Base-by-base conservation (phyloP, 2,329 filamentous ascomycete genomes). In the Zalaria obscura region DNA sequence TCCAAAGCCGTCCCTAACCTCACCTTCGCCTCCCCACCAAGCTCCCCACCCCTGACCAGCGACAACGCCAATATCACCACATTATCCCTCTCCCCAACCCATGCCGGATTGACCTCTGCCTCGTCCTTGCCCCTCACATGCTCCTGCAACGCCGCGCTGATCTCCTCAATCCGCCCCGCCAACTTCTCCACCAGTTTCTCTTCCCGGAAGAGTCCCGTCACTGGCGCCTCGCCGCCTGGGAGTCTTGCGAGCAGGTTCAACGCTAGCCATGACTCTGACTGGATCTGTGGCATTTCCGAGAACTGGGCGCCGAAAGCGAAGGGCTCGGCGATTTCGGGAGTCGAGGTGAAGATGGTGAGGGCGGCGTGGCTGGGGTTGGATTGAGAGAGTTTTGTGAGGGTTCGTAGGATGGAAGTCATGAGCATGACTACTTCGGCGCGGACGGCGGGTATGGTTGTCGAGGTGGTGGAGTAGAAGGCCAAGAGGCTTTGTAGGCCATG, bases 71-170 rank as follows among this genome's bases (percentile, higher is more conserved):
- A 62, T 4, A 47, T 35, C 2, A 48, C 40, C 2, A 50, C 44
- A 8, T 42, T 52, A 45, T 72, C 70, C 26, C 60, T 44, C 4
- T 55, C 52, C 41, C 63, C 65, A 0, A 40, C 35, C 47, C 34
- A 45, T 35, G 25, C 11, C 4, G 29, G n/a, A 34, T 33, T 40
- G 4, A 45, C 33, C 10, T 41, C 35, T 35, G 25, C 32, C 27
- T 38, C 9, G 18, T 28, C 6, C 5, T 28, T 25, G 25, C 8
- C 5, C 3, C 27, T 5, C 27, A 58, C 67, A 56, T 49, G 68
- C 5, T 25, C 25, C 25, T 39, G 25, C 25, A 7, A 7, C 5
- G 10, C n/a, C 5, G 26, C 8, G 18, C 18, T 18, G 18, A 18
- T 18, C 18, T 18, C 18, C 18, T 18, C 18, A 18, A 18, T 18